Evolutionary conservation across 805 yeast species (phyloP).

Genomic region (Kazachstania viticola): DNA sequence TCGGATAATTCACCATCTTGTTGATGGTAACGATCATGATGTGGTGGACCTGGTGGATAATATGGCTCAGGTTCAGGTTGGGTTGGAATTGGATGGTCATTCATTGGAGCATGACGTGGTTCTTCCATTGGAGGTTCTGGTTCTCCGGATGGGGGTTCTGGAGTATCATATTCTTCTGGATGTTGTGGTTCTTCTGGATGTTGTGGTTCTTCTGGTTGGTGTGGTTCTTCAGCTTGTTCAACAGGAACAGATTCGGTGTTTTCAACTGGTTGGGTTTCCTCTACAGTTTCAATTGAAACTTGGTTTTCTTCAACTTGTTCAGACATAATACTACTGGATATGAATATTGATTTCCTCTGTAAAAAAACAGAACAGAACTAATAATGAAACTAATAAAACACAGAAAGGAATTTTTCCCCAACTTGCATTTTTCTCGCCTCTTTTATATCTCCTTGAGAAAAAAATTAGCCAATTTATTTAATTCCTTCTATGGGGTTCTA

Average conservation of each 20-base stretch:
- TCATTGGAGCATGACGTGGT: slow-evolving; percentile 4
- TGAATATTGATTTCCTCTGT: no score
- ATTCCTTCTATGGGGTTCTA: no score
- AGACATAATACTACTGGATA: no score
- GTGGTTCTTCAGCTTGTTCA: slow-evolving; percentile 1
- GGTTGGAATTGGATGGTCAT: slow-evolving; percentile 4
- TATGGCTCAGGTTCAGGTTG: slow-evolving; percentile 13
- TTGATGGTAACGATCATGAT: slow-evolving; percentile 8
- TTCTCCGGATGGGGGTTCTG: slow-evolving; percentile 1
- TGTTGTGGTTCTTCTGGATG: slow-evolving; percentile 1
- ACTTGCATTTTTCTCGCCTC: no score
- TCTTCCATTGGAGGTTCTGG: slow-evolving; percentile 6
- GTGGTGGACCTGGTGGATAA: slow-evolving; percentile 8
- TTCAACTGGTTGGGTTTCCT: background rate
- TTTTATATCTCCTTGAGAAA: no score
- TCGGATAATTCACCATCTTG: slow-evolving; percentile 30
- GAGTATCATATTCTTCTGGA: background rate
- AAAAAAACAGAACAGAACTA: no score
- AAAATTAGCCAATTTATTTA: no score
- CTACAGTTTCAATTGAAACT: background rate
- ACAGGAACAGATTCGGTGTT: background rate
- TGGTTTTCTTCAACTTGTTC: slow-evolving; percentile 2
- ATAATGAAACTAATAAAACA: no score
- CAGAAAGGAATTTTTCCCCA: no score
- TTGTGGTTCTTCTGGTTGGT: background rate